phyloP scores from a whole-genome alignment of 352 stramenopile species.

The Pythium aquatile region DNA sequence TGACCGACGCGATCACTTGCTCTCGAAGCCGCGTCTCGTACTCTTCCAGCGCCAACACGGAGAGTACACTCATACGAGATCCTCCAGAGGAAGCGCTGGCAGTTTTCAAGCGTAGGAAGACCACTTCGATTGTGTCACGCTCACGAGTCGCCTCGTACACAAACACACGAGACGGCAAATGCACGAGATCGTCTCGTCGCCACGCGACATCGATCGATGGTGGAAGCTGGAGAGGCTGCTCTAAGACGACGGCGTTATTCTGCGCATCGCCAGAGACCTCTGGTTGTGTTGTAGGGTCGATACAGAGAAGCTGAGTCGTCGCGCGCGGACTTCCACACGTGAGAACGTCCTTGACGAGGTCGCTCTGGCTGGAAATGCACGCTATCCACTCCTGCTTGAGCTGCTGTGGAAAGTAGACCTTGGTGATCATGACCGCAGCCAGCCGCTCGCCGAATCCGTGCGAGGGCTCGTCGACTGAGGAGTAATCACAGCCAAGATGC shows the following conservation, averaged over 20 bases:
- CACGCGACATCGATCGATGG: conserved; percentile 23
- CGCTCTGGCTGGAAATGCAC: neutral
- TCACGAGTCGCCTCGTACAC: conserved; percentile 15
- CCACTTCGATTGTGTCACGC: conserved; percentile 11
- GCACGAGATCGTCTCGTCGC: conserved; percentile 27
- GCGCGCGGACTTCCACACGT: neutral
- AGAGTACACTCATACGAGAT: conserved; percentile 1
- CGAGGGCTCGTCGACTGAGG: neutral
- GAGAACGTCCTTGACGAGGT: neutral
- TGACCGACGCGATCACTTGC: conserved; percentile 24
- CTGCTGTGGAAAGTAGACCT: conserved; percentile 34
- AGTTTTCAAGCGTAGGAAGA: conserved; percentile 11
- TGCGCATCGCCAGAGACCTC: neutral
- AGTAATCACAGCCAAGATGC: neutral
- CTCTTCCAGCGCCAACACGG: conserved; percentile 13
- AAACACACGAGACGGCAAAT: conserved; percentile 22
- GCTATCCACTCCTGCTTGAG: conserved; percentile 23
- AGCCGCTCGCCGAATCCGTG: conserved; percentile 20
- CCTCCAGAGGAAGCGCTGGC: neutral
- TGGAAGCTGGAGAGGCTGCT: conserved; percentile 14
- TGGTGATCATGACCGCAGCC: conserved; percentile 34
- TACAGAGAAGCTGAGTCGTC: conserved; percentile 7
- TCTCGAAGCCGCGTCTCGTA: conserved; percentile 11
- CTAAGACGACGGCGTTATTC: neutral
- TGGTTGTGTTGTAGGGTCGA: neutral